A percentile compares a stretch with the other conserved stretches of the same genome.
phyloP scores from a whole-genome alignment of 106 monocot genomes.

The Acanthochlamys bracteata region DNA sequence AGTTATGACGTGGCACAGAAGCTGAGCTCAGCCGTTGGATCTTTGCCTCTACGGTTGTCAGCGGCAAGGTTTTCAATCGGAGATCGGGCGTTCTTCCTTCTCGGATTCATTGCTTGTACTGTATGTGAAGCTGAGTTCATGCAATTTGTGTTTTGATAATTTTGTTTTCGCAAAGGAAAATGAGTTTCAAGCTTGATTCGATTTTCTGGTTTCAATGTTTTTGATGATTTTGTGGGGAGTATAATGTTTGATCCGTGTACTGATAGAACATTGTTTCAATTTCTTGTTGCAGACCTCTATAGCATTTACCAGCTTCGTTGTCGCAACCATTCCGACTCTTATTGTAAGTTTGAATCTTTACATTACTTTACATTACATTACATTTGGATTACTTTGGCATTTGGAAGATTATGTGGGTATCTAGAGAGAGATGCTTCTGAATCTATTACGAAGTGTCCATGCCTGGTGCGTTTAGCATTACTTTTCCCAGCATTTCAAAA shows the following conservation, averaged over 20 bases:
- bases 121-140: slow-evolving; percentile 16
- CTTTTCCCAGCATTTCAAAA: not conserved
- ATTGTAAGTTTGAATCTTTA: slow-evolving; percentile 40
- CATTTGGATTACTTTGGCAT: not conserved
- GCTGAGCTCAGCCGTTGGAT: slow-evolving; percentile 21
- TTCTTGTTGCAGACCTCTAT: slow-evolving; percentile 57
- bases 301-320: slow-evolving; percentile 74
- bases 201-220: not conserved
- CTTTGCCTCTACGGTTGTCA: slow-evolving; percentile 17
- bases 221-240: not conserved
- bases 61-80: slow-evolving; percentile 31
- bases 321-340: slow-evolving; percentile 73
- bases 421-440: not conserved
- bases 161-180: not conserved
- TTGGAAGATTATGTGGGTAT: not conserved
- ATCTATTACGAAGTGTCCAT: not conserved
- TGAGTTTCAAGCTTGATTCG: not conserved
- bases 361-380: not conserved
- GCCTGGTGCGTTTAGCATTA: not conserved
- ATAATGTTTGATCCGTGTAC: not conserved
- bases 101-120: slow-evolving; percentile 51
- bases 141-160: not conserved
- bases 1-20: not conserved
- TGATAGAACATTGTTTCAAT: not conserved
- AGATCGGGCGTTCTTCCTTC: slow-evolving; percentile 64